Percentiles rank a stretch among this genome's conserved stretches.
phyloP scores from a whole-genome alignment of 202 grass and related monocot genomes.

The Thinopyrum obtusiflorum region DNA sequence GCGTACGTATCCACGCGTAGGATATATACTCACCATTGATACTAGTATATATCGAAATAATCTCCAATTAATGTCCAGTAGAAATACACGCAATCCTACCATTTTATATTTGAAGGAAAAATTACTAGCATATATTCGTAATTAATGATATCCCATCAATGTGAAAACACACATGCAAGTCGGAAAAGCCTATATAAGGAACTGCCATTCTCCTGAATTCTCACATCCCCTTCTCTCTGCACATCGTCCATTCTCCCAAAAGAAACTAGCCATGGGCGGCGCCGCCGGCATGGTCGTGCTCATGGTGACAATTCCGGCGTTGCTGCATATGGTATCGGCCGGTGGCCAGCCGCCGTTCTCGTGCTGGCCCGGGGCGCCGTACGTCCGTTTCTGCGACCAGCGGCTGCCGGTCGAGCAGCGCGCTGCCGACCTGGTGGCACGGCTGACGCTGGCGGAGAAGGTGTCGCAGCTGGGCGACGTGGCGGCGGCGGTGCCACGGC shows the following conservation, averaged over 20 bases:
- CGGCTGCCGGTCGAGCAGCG: conserved; percentile 31
- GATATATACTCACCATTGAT: too few species aligned
- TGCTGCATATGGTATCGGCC: neutral
- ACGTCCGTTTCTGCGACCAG: neutral
- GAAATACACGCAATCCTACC: neutral
- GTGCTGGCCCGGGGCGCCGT: conserved; percentile 24
- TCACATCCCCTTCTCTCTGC: neutral
- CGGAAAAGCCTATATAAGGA: neutral
- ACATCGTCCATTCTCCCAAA: neutral
- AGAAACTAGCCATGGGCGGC: neutral
- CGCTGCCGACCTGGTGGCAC: conserved; percentile 45
- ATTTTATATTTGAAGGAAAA: too few species aligned
- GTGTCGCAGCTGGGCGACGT: conserved; percentile 56
- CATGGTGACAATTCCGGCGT: neutral
- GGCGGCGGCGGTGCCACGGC: conserved; percentile 38
- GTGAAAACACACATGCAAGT: neutral
- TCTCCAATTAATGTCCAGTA: neutral
- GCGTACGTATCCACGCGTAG: too few species aligned
- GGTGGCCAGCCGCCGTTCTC: neutral
- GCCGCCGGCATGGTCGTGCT: neutral
- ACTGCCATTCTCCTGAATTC: neutral
- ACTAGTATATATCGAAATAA: neutral
- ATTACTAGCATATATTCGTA: neutral
- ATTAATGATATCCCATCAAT: neutral
- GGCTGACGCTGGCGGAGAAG: conserved; percentile 58